These are phyloP conservation scores for Suhomyces faveliae DNA, from an alignment of 805 yeast species.

Conservation along the genomic window DNA sequence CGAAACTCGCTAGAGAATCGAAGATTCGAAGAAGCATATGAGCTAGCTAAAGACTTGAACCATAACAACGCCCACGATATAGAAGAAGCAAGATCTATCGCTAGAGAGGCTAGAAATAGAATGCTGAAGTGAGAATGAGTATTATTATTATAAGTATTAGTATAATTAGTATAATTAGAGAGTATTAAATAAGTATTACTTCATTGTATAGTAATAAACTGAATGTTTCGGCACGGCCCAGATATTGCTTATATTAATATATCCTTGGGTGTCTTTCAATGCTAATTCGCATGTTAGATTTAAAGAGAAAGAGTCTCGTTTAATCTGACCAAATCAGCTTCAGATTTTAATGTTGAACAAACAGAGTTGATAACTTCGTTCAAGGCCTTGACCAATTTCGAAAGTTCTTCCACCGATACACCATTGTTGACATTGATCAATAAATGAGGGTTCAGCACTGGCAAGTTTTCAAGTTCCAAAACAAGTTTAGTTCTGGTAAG, in stretches of 20 bases:
- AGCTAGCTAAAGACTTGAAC: constrained; percentile 65
- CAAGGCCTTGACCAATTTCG: constrained; percentile 22
- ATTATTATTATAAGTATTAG: neutral
- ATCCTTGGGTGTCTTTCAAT: neutral
- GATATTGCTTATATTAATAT: neutral
- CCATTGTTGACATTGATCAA: constrained; percentile 31
- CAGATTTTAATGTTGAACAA: constrained; percentile 14
- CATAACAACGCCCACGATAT: constrained; percentile 78
- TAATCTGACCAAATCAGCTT: constrained; percentile 26
- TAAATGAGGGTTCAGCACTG: constrained; percentile 44
- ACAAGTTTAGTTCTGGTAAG: constrained; percentile 64
- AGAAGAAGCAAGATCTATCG: constrained; percentile 84
- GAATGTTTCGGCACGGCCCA: neutral
- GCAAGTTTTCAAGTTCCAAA: constrained; percentile 70
- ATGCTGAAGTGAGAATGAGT: constrained; percentile 23
- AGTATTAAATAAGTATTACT: constrained; percentile 1
- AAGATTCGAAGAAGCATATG: constrained; percentile 67
- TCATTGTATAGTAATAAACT: neutral
- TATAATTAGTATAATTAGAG: constrained; percentile 1
- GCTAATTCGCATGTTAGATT: neutral
- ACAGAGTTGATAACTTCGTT: constrained; percentile 18
- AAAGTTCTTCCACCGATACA: constrained; percentile 27
- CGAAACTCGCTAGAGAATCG: constrained; percentile 54
- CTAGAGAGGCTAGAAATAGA: constrained; percentile 69
- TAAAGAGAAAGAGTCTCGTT: constrained; percentile 13